Conservation (phyloP, 768 basidiomycete genomes). For the Rubroboletus pulcherrimus region DNA sequence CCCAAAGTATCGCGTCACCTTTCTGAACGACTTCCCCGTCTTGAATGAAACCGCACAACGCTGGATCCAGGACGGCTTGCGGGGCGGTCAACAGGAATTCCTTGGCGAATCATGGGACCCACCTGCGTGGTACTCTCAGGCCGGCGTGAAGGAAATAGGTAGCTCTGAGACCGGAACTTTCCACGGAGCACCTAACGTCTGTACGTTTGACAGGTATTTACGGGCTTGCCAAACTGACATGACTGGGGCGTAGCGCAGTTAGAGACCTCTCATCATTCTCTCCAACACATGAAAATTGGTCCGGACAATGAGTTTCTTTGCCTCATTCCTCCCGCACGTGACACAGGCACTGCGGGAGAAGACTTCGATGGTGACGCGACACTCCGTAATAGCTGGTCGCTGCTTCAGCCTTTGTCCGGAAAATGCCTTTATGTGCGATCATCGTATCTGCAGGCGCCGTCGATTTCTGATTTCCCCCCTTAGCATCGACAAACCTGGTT, state of each 20-base stretch:
- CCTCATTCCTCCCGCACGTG: constrained; percentile 66
- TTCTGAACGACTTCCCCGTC: constrained; percentile 76
- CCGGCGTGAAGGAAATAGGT: constrained; percentile 57
- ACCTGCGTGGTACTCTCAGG: constrained; percentile 35
- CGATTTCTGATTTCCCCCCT: constrained; percentile 31
- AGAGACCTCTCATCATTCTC: constrained; percentile 40
- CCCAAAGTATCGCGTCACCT: constrained; percentile 77
- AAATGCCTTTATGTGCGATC: constrained; percentile 80
- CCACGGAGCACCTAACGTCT: constrained; percentile 26
- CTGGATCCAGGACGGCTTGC: constrained; percentile 72
- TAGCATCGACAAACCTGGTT: constrained; percentile 92
- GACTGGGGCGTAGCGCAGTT: constrained; percentile 19
- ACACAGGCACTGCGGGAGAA: constrained; percentile 42
- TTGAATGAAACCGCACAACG: constrained; percentile 65
- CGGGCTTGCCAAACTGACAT: constrained; percentile 12
- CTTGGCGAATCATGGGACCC: constrained; percentile 59
- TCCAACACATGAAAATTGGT: constrained; percentile 76
- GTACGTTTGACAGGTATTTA: constrained; percentile 33
- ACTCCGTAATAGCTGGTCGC: constrained; percentile 76
- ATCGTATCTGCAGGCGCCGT: constrained; percentile 25
- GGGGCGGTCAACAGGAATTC: constrained; percentile 75
- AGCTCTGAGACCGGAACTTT: constrained; percentile 40
- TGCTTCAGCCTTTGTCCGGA: constrained; percentile 74
- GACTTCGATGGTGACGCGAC: constrained; percentile 57
- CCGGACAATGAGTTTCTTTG: constrained; percentile 70